A percentile compares a stretch with the other conserved stretches of the same genome.
phyloP scores from a whole-genome alignment of 805 yeast genomes.

The Yarrowia sp. region DNA sequence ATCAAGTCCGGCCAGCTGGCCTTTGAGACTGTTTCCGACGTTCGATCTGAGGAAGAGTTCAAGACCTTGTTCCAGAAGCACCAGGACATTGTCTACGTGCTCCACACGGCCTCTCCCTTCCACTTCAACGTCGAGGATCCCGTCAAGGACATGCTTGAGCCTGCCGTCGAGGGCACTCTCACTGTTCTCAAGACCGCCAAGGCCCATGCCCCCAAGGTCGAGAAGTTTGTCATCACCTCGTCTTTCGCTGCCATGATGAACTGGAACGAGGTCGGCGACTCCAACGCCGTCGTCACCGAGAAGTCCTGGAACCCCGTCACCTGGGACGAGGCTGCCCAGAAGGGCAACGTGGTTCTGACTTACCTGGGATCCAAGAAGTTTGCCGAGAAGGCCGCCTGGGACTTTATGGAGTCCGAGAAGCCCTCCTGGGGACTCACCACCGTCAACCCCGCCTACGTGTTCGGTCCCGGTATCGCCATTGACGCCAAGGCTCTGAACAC shows the following conservation, averaged over 20 bases:
- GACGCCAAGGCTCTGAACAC: constrained; percentile 48
- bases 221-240: constrained; percentile 57
- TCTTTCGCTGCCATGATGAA: constrained; percentile 60
- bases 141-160: constrained; percentile 54
- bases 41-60: constrained; percentile 51
- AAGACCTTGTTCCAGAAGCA: constrained; percentile 59
- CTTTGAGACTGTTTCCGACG: constrained; percentile 48
- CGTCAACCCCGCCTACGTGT: constrained; percentile 49
- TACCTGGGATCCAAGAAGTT: constrained; percentile 56
- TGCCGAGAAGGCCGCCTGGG: constrained; percentile 68
- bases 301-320: constrained; percentile 52
- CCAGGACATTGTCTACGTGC: constrained; percentile 48
- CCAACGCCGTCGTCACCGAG: constrained; percentile 47
- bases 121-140: constrained; percentile 49
- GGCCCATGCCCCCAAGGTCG: constrained; percentile 48
- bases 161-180: constrained; percentile 59
- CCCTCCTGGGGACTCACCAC: constrained; percentile 45
- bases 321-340: constrained; percentile 44
- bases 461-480: constrained; percentile 49
- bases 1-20: constrained; percentile 45
- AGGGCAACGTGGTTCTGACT: constrained; percentile 26
- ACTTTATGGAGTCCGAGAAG: constrained; percentile 51
- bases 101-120: constrained; percentile 56
- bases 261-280: constrained; percentile 42
- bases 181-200: constrained; percentile 54